Conservation (phyloP, 2,329 filamentous ascomycete genomes). For the Scedosporium apiospermum region DNA sequence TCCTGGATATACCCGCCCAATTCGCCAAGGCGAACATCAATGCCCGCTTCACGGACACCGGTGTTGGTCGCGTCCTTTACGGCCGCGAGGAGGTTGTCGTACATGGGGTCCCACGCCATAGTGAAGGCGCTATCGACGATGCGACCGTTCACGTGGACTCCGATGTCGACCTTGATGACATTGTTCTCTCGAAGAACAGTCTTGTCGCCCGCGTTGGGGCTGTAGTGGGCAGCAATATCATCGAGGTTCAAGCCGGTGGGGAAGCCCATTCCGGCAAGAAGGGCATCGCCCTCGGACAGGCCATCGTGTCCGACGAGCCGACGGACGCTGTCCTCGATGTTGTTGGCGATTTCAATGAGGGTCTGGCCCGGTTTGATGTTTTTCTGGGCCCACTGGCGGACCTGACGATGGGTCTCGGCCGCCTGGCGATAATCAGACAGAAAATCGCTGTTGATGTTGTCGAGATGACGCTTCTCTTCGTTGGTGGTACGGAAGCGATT, state of each 20-base stretch:
- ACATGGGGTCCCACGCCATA: constrained; percentile 62
- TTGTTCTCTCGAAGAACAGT: constrained; percentile 61
- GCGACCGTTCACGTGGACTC: constrained; percentile 68
- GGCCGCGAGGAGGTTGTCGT: constrained; percentile 63
- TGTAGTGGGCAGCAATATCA: constrained; percentile 79
- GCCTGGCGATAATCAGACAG: constrained; percentile 72
- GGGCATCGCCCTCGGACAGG: constrained; percentile 65
- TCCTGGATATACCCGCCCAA: constrained; percentile 80
- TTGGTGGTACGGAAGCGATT: constrained; percentile 69
- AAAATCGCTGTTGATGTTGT: constrained; percentile 74
- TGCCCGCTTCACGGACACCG: constrained; percentile 75
- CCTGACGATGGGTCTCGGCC: constrained; percentile 83
- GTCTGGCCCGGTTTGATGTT: constrained; percentile 73
- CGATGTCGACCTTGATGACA: constrained; percentile 75
- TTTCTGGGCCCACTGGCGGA: constrained; percentile 73
- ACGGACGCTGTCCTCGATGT: constrained; percentile 77
- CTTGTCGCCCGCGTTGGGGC: constrained; percentile 78
- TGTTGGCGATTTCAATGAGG: constrained; percentile 73
- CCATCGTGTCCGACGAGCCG: constrained; percentile 68
- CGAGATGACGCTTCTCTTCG: constrained; percentile 75
- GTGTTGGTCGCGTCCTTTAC: constrained; percentile 74
- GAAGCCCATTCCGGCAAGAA: constrained; percentile 77
- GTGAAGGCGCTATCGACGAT: constrained; percentile 79
- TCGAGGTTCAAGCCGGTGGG: constrained; percentile 78
- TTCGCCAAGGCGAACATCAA: constrained; percentile 81